Percentiles rank a stretch among this genome's conserved stretches.
phyloP scores from a whole-genome alignment of 148 eudicot species.

The Salicornia ramosissima region DNA sequence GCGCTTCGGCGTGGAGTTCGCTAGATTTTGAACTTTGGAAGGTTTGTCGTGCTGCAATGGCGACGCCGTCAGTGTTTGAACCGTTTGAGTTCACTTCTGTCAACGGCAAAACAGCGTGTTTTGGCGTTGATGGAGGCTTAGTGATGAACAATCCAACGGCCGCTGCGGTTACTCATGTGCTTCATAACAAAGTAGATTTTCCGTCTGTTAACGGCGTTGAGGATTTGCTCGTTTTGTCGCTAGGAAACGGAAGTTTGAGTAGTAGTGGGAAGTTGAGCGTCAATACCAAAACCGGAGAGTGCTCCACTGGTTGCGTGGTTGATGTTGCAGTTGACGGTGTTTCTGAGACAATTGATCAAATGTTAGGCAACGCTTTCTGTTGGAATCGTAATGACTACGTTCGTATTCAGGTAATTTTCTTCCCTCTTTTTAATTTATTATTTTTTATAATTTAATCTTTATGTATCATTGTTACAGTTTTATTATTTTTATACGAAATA shows the following conservation, averaged over 20 bases:
- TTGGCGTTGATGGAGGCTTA: slow-evolving; percentile 60
- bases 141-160: slow-evolving; percentile 79
- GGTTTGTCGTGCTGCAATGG: slow-evolving; percentile 60
- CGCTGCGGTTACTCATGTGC: slow-evolving; percentile 63
- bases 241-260: slow-evolving; percentile 49
- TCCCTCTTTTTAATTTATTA: neutral
- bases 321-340: slow-evolving; percentile 80
- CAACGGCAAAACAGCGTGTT: slow-evolving; percentile 45
- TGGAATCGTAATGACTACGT: slow-evolving; percentile 82
- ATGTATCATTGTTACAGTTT: neutral
- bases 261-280: slow-evolving; percentile 20
- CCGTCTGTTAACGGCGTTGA: slow-evolving; percentile 64
- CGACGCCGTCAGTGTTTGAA: slow-evolving; percentile 52
- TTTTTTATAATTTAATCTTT: neutral
- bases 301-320: slow-evolving; percentile 44
- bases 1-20: slow-evolving; percentile 47
- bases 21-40: slow-evolving; percentile 68
- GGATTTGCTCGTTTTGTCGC: slow-evolving; percentile 52
- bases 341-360: slow-evolving; percentile 85
- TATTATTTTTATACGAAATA: neutral
- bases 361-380: slow-evolving; percentile 80
- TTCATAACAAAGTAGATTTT: slow-evolving; percentile 65
- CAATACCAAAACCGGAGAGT: slow-evolving; percentile 32
- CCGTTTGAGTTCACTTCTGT: slow-evolving; percentile 42
- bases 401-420: slow-evolving; percentile 68